phyloP scores from a whole-genome alignment of 2,329 filamentous ascomycete species.

The Nemania bipapillata region DNA sequence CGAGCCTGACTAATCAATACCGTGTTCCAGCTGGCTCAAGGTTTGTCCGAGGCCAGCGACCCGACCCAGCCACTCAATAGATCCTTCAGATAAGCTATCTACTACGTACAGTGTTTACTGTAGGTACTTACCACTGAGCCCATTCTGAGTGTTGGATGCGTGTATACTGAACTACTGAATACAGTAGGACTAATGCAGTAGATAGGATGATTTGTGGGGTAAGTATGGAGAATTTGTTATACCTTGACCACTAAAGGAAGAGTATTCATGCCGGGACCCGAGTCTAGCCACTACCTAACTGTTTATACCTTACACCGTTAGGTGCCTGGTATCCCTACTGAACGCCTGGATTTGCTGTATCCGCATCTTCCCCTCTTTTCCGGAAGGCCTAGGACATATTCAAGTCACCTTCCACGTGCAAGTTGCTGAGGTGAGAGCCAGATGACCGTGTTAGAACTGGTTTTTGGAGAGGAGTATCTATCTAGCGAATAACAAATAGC shows the following conservation, averaged over 20 bases:
- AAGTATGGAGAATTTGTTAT: neutral
- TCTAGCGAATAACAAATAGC: slow-evolving; percentile 23
- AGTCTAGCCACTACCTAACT: slow-evolving; percentile 1
- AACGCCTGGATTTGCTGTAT: neutral
- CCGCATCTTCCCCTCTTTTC: slow-evolving; percentile 35
- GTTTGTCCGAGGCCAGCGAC: slow-evolving; percentile 30
- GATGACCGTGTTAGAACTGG: slow-evolving; percentile 16
- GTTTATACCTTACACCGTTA: neutral
- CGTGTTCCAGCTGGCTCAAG: slow-evolving; percentile 31
- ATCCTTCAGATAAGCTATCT: slow-evolving; percentile 14
- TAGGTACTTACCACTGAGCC: neutral
- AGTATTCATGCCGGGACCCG: slow-evolving; percentile 26
- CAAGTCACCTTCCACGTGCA: slow-evolving; percentile 30
- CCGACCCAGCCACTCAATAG: slow-evolving; percentile 5
- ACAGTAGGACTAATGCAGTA: neutral
- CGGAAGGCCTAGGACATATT: slow-evolving; percentile 10
- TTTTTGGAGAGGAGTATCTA: slow-evolving; percentile 17
- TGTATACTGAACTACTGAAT: too few species aligned
- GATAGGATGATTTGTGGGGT: neutral
- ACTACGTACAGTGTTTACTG: neutral
- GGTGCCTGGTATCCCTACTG: too few species aligned
- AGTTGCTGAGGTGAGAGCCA: slow-evolving; percentile 17
- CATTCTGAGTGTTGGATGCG: neutral
- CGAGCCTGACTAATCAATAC: slow-evolving; percentile 6
- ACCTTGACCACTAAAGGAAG: neutral